Evolutionary conservation across 2,329 filamentous ascomycete species (phyloP).

Genomic region (Pseudocercospora crystallina): DNA sequence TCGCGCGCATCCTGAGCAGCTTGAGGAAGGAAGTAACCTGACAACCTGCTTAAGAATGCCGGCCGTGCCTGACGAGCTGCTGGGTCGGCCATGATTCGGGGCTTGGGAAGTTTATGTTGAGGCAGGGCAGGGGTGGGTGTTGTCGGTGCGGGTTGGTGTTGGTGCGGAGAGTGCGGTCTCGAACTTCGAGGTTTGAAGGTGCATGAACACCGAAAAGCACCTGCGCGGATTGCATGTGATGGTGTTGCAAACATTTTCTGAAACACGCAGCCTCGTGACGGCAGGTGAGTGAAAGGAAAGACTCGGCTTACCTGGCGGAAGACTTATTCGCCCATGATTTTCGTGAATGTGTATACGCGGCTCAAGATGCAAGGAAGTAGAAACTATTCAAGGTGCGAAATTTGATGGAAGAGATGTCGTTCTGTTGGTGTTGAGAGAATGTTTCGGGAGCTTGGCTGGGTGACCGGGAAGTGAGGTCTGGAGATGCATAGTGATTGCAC

Average conservation of each 20-base stretch:
- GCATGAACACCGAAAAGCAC: not conserved
- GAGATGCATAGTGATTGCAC: too few relatives aligned
- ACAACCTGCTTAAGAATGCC: conserved; percentile 2
- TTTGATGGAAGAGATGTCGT: too few relatives aligned
- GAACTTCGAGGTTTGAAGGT: not conserved
- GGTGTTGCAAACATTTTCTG: conserved; percentile 2
- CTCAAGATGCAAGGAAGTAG: too few relatives aligned
- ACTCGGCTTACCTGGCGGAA: not conserved
- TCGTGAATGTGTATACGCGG: not conserved
- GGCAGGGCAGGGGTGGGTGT: not conserved
- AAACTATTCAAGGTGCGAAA: too few relatives aligned
- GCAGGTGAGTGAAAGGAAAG: not conserved
- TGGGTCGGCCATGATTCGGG: conserved; percentile 2
- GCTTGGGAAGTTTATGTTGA: conserved; percentile 7
- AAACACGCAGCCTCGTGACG: not conserved
- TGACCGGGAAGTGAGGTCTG: too few relatives aligned
- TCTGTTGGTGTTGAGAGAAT: too few relatives aligned
- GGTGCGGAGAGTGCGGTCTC: not conserved
- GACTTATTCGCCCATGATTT: conserved; percentile 11
- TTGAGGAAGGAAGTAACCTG: conserved; percentile 2
- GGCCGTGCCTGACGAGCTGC: conserved; percentile 1
- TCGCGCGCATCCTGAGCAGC: conserved; percentile 1
- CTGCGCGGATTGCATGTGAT: not conserved
- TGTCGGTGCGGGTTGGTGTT: not conserved
- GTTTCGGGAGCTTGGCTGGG: too few relatives aligned